Conservation (phyloP, 441 rosid species). For the Populus trichocarpa region DNA sequence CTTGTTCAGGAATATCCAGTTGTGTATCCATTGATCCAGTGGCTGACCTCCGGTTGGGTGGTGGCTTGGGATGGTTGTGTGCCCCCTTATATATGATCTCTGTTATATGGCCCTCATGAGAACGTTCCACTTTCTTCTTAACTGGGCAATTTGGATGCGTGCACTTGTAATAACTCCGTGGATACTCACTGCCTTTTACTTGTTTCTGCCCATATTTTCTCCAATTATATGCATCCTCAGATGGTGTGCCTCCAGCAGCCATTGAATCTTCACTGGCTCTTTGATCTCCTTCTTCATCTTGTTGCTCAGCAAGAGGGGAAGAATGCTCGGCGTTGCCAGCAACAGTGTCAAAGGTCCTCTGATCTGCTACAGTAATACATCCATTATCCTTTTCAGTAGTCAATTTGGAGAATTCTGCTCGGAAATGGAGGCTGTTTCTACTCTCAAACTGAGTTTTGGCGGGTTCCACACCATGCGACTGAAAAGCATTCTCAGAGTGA, state of each 20-base stretch:
- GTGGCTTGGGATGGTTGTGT: constrained; percentile 62
- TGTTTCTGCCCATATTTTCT: constrained; percentile 75
- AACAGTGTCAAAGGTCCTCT: constrained; percentile 39
- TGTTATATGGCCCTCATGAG: constrained; percentile 64
- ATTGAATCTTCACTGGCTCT: constrained; percentile 54
- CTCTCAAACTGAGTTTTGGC: constrained; percentile 38
- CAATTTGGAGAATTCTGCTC: constrained; percentile 37
- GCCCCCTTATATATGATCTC: constrained; percentile 72
- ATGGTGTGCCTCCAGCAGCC: constrained; percentile 48
- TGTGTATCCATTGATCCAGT: constrained; percentile 33
- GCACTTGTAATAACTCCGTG: constrained; percentile 73
- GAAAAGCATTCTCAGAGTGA: constrained; percentile 52
- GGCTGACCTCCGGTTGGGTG: constrained; percentile 41
- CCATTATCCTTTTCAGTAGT: constrained; percentile 37
- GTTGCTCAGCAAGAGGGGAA: constrained; percentile 57
- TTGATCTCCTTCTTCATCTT: constrained; percentile 68
- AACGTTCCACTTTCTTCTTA: constrained; percentile 64
- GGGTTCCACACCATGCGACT: constrained; percentile 34
- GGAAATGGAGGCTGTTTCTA: constrained; percentile 29
- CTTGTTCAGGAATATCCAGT: constrained; percentile 31
- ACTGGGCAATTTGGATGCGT: constrained; percentile 62
- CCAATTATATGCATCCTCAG: constrained; percentile 71
- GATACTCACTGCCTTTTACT: constrained; percentile 69
- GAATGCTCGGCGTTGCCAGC: constrained; percentile 45
- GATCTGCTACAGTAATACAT: constrained; percentile 31